phyloP scores from a whole-genome alignment of 1,284 basidiomycete species.

The Microbotryum scabiosae region DNA sequence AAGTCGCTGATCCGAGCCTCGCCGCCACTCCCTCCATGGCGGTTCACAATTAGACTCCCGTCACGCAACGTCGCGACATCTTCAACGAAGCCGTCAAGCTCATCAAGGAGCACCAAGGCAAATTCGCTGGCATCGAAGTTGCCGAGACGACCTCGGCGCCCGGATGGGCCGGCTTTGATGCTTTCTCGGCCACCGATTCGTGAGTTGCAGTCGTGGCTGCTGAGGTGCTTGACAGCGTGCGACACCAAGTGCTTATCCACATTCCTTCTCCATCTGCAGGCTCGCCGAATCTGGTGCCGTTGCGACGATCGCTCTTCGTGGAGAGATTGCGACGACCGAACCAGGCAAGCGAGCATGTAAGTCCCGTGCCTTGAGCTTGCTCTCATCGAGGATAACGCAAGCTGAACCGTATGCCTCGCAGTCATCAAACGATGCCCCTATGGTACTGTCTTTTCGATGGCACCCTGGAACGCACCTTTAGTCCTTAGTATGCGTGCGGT shows the following conservation, averaged over 20 bases:
- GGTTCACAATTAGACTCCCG: conserved; percentile 10
- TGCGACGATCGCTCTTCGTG: conserved; percentile 27
- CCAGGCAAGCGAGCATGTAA: conserved; percentile 8
- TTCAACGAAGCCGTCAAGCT: conserved; percentile 30
- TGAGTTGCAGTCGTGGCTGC: conserved; percentile 1
- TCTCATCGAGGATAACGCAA: background rate
- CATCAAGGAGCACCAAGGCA: conserved; percentile 16
- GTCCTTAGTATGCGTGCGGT: too few species aligned
- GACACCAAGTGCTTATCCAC: background rate
- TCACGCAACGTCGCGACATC: conserved; percentile 29
- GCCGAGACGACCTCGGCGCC: conserved; percentile 29
- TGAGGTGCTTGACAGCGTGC: too few species aligned
- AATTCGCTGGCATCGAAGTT: conserved; percentile 24
- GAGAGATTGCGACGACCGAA: conserved; percentile 27
- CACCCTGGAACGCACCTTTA: too few species aligned
- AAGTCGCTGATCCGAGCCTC: background rate
- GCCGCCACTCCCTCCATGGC: conserved; percentile 15
- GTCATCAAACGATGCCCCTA: background rate
- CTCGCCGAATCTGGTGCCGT: conserved; percentile 32
- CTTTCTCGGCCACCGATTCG: conserved; percentile 25
- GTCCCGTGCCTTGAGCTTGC: background rate
- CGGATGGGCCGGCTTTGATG: conserved; percentile 28
- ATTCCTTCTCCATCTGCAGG: conserved; percentile 1
- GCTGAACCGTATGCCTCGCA: background rate
- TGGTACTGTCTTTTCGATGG: too few species aligned